phyloP scores from a whole-genome alignment of 2,329 filamentous ascomycete genomes.

The Didymella arachidicola region DNA sequence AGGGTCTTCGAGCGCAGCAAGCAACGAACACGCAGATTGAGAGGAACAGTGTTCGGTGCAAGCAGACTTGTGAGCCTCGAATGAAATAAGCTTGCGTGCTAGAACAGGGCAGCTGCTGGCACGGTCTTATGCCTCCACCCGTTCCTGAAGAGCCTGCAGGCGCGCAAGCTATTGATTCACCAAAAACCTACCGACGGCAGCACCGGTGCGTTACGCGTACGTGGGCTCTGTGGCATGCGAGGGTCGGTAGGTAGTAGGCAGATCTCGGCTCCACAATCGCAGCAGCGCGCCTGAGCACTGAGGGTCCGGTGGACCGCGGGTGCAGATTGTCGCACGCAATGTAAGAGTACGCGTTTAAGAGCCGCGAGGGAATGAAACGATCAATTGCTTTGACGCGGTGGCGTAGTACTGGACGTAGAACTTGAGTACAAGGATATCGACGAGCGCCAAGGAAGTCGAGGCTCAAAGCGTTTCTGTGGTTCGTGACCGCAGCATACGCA shows the following conservation, averaged over 20 bases:
- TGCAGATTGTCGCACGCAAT: conserved; percentile 10
- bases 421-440: neutral
- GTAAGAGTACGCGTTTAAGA: conserved; percentile 4
- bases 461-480: conserved; percentile 10
- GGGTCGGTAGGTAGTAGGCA: neutral
- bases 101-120: conserved; percentile 14
- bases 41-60: conserved; percentile 1
- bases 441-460: conserved; percentile 10
- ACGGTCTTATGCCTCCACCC: conserved; percentile 1
- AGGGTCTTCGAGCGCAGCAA: neutral
- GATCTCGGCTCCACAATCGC: conserved; percentile 11
- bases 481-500: conserved; percentile 19
- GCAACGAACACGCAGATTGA: conserved; percentile 3
- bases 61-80: conserved; percentile 1
- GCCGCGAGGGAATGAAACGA: conserved; percentile 5
- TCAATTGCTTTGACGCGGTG: neutral
- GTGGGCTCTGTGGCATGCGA: conserved; percentile 16
- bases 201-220: conserved; percentile 20
- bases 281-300: conserved; percentile 7
- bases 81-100: conserved; percentile 3
- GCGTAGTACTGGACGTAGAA: neutral
- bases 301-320: neutral
- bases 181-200: conserved; percentile 5
- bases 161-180: conserved; percentile 16
- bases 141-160: conserved; percentile 19